phyloP scores from a whole-genome alignment of 192 early-diverging fungal genomes.

The Backusella australiensis region DNA sequence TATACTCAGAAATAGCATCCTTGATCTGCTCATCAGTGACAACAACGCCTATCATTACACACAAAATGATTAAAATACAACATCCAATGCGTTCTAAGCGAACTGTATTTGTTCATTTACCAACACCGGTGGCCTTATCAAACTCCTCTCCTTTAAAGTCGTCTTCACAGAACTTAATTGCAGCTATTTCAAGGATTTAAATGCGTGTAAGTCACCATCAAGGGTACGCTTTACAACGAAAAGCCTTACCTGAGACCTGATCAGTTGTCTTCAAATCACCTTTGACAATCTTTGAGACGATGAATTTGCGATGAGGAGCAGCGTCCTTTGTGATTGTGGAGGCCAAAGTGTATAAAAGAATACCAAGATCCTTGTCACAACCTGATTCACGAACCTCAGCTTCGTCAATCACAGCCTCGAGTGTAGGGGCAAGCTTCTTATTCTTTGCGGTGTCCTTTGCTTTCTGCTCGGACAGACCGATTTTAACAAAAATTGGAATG shows the following conservation, averaged over 20 bases:
- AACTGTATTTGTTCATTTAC: constrained; percentile 42
- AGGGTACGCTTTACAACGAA: too few species aligned
- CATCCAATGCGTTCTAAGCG: neutral
- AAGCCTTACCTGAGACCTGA: constrained; percentile 74
- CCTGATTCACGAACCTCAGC: constrained; percentile 51
- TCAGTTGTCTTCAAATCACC: constrained; percentile 73
- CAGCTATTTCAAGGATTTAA: constrained; percentile 50
- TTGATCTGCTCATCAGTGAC: constrained; percentile 79
- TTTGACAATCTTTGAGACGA: constrained; percentile 76
- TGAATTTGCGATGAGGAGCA: constrained; percentile 68
- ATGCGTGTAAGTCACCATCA: too few species aligned
- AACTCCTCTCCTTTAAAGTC: constrained; percentile 69
- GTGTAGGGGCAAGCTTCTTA: constrained; percentile 87
- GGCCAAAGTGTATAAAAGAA: constrained; percentile 84
- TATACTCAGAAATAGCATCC: constrained; percentile 57
- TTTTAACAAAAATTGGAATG: constrained; percentile 70
- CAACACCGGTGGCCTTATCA: constrained; percentile 89
- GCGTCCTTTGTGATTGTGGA: constrained; percentile 82
- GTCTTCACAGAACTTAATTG: constrained; percentile 83
- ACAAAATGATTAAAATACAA: neutral
- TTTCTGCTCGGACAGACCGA: constrained; percentile 89
- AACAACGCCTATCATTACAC: constrained; percentile 62
- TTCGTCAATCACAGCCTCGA: constrained; percentile 69
- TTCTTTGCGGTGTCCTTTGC: constrained; percentile 94
- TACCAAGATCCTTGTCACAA: constrained; percentile 60